Base-by-base conservation (phyloP, 2,329 filamentous ascomycete genomes). In the Metarhizium guizhouense region DNA sequence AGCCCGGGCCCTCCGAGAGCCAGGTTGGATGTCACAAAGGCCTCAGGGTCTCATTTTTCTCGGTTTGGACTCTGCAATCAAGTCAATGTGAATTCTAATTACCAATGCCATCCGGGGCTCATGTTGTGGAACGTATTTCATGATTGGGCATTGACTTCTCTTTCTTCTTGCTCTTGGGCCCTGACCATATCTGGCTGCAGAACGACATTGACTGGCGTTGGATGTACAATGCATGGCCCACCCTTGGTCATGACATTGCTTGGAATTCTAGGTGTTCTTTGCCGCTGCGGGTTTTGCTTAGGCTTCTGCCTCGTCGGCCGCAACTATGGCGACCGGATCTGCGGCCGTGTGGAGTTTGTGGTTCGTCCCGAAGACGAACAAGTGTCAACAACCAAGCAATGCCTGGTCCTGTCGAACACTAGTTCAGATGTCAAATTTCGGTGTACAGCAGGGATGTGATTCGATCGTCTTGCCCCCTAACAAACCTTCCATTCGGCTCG, bases 291-390 rank as follows among this genome's bases (percentile, higher is more conserved):
- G 29, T 45, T 50, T 45, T 38, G 34, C 25, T 42, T 43, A 38
- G 54, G 54, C 50, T 42, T 48, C 34, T 49, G n/a, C n/a, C 38
- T 55, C 36, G 52, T 47, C 30, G 51, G 50, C 48, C 52, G 47
- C 58, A 63, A 60, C 60, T 63, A 60, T 61, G 67, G 69, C 64
- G 67, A 60, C 67, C 67, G 63, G 67, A 68, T 68, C 65, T 71
- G 71, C 72, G 70, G 69, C 70, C 71, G 63, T 67, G 71, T 72
- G 69, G 72, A 68, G 64, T 68, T 65, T 59, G 65, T 72, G 64
- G 67, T 71, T 72, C 68, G 67, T 72, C 65, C 67, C 66, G 63
- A 66, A 58, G 64, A 60, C 61, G 62, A 66, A 69, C 67, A 70
- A 70, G 63, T 70, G 69, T 72, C 67, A 70, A 60, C 58, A 63